These are phyloP conservation scores for Pinus taeda DNA, from an alignment of 75 land plant genomes.

Conservation along the genomic window DNA sequence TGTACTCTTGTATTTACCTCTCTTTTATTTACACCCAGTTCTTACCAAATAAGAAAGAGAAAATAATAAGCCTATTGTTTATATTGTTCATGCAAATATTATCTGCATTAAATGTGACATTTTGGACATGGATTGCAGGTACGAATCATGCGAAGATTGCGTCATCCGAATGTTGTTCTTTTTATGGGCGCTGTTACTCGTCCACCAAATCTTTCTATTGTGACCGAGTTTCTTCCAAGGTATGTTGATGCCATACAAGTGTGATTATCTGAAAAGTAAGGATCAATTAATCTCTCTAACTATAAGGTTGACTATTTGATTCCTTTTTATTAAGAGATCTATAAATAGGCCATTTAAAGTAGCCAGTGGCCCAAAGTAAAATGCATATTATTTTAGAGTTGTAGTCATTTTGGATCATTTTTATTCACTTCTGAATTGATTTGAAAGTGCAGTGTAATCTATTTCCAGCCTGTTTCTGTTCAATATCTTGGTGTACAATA, in stretches of 20 bases:
- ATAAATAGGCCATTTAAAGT: no score
- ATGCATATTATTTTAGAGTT: no score
- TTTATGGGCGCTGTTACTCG: conserved; percentile 95
- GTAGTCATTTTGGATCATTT: no score
- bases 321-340: not conserved
- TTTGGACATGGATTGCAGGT: conserved; percentile 39
- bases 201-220: conserved; percentile 84
- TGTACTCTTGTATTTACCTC: not conserved
- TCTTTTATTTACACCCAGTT: conserved; percentile 3
- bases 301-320: not conserved
- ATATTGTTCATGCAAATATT: not conserved
- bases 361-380: no score
- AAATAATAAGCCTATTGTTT: no score
- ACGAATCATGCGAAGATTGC: conserved; percentile 76
- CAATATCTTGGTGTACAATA: no score
- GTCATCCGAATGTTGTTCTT: conserved; percentile 94
- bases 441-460: no score
- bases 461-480: no score
- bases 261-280: not conserved
- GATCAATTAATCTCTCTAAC: not conserved
- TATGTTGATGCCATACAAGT: conserved; percentile 11
- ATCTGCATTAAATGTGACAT: not conserved
- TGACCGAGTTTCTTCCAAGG: conserved; percentile 95
- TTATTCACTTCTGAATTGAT: no score
- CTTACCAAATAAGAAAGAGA: conserved; percentile 6